Evolutionary conservation across 2,329 filamentous ascomycete genomes (phyloP).

Genomic region (Cladosporium sp.): DNA sequence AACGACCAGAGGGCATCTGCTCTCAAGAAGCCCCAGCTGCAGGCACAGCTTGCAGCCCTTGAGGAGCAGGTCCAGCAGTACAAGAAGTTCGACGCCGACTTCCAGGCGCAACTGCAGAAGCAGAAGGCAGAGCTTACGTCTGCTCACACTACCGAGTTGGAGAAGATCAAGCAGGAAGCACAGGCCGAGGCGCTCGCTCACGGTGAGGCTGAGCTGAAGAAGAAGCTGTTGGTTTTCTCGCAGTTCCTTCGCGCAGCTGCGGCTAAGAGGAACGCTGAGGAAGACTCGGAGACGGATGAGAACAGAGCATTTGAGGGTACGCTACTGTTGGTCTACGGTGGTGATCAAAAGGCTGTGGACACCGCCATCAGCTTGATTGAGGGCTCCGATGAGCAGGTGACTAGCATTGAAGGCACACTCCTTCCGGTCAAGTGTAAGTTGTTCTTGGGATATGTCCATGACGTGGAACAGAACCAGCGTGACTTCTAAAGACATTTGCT

Average conservation of each 20-base stretch:
- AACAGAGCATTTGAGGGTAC: conserved; percentile 77
- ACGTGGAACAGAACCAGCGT: not conserved
- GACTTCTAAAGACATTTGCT: not conserved
- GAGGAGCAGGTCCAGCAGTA: conserved; percentile 71
- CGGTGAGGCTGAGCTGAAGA: conserved; percentile 47
- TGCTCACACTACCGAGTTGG: conserved; percentile 53
- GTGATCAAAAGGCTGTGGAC: conserved; percentile 67
- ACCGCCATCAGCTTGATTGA: conserved; percentile 74
- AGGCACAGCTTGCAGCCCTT: conserved; percentile 61
- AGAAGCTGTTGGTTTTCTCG: conserved; percentile 65
- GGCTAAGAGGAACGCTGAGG: conserved; percentile 65
- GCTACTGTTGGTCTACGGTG: conserved; percentile 71
- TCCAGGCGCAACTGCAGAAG: conserved; percentile 55
- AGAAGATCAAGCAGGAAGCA: conserved; percentile 50
- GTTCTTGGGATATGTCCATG: not conserved
- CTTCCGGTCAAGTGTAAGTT: conserved; percentile 70
- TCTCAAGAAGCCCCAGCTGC: conserved; percentile 69
- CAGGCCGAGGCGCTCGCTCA: conserved; percentile 50
- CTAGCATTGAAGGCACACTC: conserved; percentile 59
- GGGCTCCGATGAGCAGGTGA: conserved; percentile 62
- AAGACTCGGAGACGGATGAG: conserved; percentile 63
- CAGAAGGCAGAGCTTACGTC: conserved; percentile 54
- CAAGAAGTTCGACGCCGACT: conserved; percentile 71
- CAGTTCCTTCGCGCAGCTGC: conserved; percentile 78
- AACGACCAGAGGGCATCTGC: conserved; percentile 72